Conservation (phyloP, 2,329 filamentous ascomycete species). For the Aspergillus eucalypticola region DNA sequence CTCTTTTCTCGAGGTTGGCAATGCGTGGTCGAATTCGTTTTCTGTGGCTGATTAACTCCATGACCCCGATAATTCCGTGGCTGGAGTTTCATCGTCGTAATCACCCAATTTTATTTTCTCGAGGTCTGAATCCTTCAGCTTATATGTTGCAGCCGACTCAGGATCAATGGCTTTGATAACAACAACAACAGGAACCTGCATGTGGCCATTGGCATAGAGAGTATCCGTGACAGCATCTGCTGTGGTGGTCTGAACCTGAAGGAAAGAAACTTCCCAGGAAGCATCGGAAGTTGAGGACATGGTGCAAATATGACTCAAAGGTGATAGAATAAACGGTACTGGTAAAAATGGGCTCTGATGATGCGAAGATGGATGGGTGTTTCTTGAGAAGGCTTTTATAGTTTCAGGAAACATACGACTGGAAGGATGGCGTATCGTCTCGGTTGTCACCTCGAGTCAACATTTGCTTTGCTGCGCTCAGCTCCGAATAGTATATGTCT, state of each 20-base stretch:
- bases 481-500: no score
- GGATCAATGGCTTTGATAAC: background rate
- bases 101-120: background rate
- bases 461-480: no score
- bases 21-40: background rate
- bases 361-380: no score
- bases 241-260: background rate
- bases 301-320: no score
- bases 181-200: background rate
- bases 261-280: background rate
- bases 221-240: background rate
- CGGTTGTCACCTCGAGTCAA: no score
- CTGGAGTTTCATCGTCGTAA: background rate
- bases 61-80: background rate
- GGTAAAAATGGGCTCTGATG: no score
- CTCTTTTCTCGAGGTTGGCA: no score
- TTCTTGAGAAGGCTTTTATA: no score
- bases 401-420: no score
- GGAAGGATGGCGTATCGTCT: no score
- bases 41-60: background rate
- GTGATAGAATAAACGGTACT: no score
- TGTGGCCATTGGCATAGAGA: background rate
- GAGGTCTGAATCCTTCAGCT: background rate
- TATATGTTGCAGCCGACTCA: background rate
- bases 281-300: no score